Evolutionary conservation across 2,329 filamentous ascomycete genomes (phyloP).

Genomic region (Dothideomycetes sp.): DNA sequence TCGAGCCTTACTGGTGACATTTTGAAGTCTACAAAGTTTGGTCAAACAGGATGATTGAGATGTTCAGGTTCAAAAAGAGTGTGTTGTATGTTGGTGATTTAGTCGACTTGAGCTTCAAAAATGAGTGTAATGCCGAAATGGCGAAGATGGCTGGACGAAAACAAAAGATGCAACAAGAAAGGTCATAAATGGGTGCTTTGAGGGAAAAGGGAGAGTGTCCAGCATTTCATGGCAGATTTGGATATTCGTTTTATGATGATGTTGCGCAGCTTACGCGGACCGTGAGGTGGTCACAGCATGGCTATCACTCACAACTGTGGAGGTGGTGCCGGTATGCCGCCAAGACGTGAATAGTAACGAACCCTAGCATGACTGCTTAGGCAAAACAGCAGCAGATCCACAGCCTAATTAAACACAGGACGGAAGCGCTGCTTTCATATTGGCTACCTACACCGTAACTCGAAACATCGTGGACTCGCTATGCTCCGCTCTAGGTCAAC

Average conservation of each 20-base stretch:
- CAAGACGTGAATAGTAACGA: neutral
- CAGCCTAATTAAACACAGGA: too few relatives aligned
- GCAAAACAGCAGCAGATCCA: too few relatives aligned
- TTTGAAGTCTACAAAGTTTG: too few relatives aligned
- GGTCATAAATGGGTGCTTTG: neutral
- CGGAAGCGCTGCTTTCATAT: too few relatives aligned
- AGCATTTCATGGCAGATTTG: neutral
- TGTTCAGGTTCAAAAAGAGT: too few relatives aligned
- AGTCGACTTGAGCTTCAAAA: neutral
- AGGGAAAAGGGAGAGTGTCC: neutral
- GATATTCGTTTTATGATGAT: neutral
- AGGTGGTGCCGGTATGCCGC: neutral
- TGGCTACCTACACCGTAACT: neutral
- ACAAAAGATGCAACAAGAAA: neutral
- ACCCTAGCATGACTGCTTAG: too few relatives aligned
- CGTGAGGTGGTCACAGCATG: neutral
- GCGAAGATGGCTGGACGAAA: neutral
- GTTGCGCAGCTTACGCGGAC: neutral
- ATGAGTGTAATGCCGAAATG: neutral
- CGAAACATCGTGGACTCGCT: neutral
- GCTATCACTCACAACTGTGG: neutral
- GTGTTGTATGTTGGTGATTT: neutral
- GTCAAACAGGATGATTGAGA: too few relatives aligned
- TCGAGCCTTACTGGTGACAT: too few relatives aligned
- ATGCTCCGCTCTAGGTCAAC: neutral